phyloP scores from a whole-genome alignment of 352 stramenopile species.

The Globisporangium paroecandrum region DNA sequence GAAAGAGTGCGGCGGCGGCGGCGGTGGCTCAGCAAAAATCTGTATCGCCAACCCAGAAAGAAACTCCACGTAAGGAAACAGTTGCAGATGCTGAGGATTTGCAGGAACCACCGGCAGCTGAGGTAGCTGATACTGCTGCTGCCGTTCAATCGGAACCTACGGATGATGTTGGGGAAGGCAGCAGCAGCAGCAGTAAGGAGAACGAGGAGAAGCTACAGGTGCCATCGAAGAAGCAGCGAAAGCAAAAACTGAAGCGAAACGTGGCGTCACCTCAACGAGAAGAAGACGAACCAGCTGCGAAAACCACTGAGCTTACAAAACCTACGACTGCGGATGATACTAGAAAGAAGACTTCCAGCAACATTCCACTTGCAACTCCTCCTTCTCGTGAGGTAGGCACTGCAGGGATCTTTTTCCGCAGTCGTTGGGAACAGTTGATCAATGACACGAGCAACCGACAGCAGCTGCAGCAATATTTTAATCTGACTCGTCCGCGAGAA shows the following conservation, averaged over 20 bases:
- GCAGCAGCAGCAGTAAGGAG: no score
- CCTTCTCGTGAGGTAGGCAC: neutral
- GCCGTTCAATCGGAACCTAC: neutral
- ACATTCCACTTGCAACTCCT: neutral
- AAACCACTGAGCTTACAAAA: neutral
- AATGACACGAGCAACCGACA: constrained; percentile 1
- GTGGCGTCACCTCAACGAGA: neutral
- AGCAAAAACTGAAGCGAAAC: constrained; percentile 1
- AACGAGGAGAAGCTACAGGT: neutral
- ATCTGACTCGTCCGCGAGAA: neutral
- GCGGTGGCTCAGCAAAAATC: neutral
- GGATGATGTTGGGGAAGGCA: neutral
- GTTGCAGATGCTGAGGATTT: neutral
- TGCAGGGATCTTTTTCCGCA: constrained; percentile 11
- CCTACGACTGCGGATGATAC: neutral
- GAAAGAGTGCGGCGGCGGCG: neutral
- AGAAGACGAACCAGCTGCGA: neutral
- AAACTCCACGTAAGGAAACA: neutral
- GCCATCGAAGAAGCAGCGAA: constrained; percentile 1
- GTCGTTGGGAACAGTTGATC: constrained; percentile 15
- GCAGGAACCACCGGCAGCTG: neutral
- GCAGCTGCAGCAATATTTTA: constrained; percentile 14
- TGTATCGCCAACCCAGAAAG: neutral
- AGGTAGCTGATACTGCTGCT: neutral
- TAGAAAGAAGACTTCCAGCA: neutral